These are phyloP conservation scores for Beauveria varroae DNA, from an alignment of 2,329 filamentous ascomycete species.

Conservation along the genomic window DNA sequence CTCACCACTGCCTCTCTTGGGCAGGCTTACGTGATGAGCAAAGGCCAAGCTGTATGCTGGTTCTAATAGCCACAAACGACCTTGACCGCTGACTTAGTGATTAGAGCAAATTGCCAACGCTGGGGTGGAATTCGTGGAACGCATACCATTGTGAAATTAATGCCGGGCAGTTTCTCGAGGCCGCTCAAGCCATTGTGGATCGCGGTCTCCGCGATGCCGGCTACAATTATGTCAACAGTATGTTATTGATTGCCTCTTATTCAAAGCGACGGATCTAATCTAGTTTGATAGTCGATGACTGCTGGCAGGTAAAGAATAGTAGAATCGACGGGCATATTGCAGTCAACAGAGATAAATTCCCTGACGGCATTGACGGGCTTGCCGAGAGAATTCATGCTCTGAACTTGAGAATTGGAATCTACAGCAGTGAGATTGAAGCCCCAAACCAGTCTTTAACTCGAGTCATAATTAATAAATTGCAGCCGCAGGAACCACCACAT, in stretches of 20 bases:
- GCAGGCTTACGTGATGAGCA: background rate
- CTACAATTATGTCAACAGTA: conserved; percentile 48
- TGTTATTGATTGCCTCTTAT: background rate
- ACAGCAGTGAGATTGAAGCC: conserved; percentile 28
- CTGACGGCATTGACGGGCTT: conserved; percentile 46
- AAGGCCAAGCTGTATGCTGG: background rate
- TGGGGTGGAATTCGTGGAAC: conserved; percentile 48
- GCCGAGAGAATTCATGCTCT: conserved; percentile 46
- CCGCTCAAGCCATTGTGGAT: conserved; percentile 39
- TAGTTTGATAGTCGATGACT: conserved; percentile 43
- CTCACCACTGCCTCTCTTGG: background rate
- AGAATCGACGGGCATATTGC: conserved; percentile 36
- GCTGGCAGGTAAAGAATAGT: conserved; percentile 42
- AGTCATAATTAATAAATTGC: background rate
- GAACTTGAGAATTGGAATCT: conserved; percentile 57
- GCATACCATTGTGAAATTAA: conserved; percentile 43
- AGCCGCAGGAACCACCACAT: conserved; percentile 15
- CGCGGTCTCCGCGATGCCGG: conserved; percentile 45
- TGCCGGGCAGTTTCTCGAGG: conserved; percentile 39
- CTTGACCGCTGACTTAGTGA: background rate
- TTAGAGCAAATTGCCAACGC: conserved; percentile 23
- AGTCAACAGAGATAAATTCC: conserved; percentile 44
- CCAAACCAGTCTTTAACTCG: background rate
- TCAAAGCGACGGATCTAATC: background rate
- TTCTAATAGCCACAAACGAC: no score